phyloP scores from a whole-genome alignment of 1,139 yeast genomes.

The Magnusiomyces clavatus region DNA sequence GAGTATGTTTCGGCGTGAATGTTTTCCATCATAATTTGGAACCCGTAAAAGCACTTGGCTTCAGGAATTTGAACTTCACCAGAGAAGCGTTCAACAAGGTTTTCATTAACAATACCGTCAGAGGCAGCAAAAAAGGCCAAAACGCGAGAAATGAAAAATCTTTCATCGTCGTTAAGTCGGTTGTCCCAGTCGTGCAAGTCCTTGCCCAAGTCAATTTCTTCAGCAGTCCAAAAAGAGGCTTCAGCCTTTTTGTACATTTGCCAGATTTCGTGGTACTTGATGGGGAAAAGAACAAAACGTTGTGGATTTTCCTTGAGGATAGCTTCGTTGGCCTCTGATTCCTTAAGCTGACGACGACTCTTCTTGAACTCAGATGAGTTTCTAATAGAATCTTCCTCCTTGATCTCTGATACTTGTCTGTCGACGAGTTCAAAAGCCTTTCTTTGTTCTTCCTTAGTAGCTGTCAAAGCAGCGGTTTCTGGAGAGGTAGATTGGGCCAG shows the following conservation, averaged over 20 bases:
- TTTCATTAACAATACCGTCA: conserved; percentile 96
- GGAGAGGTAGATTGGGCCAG: conserved; percentile 17
- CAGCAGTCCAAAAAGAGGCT: conserved; percentile 99
- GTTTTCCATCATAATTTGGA: conserved; percentile 99
- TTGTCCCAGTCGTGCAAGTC: conserved; percentile 88
- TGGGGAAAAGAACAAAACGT: conserved; percentile 94
- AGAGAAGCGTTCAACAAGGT: conserved; percentile 91
- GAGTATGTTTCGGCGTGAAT: conserved; percentile 97
- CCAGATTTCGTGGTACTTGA: conserved; percentile 97
- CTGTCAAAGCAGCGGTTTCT: conserved; percentile 11
- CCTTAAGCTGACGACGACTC: conserved; percentile 46
- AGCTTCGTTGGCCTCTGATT: conserved; percentile 81
- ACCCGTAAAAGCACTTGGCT: conserved; percentile 97
- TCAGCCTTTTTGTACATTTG: conserved; percentile 98
- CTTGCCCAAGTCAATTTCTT: conserved; percentile 93
- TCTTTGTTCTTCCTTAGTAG: conserved; percentile 10
- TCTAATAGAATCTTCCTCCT: conserved; percentile 15
- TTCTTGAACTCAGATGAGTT: conserved; percentile 15
- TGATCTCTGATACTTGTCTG: conserved; percentile 14
- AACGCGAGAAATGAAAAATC: conserved; percentile 82
- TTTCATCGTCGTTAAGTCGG: conserved; percentile 77
- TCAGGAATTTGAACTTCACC: conserved; percentile 97
- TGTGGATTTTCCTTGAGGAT: conserved; percentile 75
- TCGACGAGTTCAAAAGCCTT: conserved; percentile 17
- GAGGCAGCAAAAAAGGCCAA: conserved; percentile 98